Evolutionary conservation across 1,139 yeast genomes (phyloP).

Genomic region (Hemisphaericaspora subhashii): DNA sequence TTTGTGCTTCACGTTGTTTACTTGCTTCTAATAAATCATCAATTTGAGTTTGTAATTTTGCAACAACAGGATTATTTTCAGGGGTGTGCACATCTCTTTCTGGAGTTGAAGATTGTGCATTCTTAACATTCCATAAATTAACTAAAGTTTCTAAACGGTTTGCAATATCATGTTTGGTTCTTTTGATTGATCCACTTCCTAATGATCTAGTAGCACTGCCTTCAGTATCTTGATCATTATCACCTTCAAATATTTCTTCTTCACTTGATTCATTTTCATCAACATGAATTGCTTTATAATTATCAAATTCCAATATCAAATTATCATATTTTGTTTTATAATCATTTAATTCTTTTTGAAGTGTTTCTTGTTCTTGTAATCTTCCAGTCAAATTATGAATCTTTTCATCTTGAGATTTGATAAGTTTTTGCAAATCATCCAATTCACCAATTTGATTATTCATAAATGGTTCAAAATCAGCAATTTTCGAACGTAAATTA

Average conservation of each 20-base stretch:
- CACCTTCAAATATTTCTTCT: conserved; percentile 20
- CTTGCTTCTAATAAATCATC: conserved; percentile 44
- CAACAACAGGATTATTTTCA: conserved; percentile 29
- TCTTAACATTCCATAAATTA: conserved; percentile 30
- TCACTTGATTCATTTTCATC: conserved; percentile 35
- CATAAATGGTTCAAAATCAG: conserved; percentile 55
- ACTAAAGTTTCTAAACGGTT: conserved; percentile 42
- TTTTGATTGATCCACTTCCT: conserved; percentile 22
- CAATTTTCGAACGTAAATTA: conserved; percentile 38
- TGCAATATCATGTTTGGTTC: conserved; percentile 37
- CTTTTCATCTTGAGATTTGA: conserved; percentile 53
- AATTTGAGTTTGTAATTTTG: conserved; percentile 48
- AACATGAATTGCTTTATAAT: conserved; percentile 37
- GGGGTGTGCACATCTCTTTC: conserved; percentile 11
- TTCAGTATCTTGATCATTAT: conserved; percentile 15
- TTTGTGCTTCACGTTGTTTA: conserved; percentile 37
- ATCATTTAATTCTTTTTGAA: conserved; percentile 48
- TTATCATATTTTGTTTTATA: conserved; percentile 48
- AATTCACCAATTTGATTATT: conserved; percentile 56
- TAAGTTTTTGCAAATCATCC: conserved; percentile 52
- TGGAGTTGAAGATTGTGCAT: conserved; percentile 10
- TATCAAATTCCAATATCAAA: conserved; percentile 46
- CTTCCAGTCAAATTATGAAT: conserved; percentile 42
- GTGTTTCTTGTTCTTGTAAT: conserved; percentile 44
- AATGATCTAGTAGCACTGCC: conserved; percentile 23